phyloP scores from a whole-genome alignment of 179 eudicot genomes.

The Amaranthus tricolor region DNA sequence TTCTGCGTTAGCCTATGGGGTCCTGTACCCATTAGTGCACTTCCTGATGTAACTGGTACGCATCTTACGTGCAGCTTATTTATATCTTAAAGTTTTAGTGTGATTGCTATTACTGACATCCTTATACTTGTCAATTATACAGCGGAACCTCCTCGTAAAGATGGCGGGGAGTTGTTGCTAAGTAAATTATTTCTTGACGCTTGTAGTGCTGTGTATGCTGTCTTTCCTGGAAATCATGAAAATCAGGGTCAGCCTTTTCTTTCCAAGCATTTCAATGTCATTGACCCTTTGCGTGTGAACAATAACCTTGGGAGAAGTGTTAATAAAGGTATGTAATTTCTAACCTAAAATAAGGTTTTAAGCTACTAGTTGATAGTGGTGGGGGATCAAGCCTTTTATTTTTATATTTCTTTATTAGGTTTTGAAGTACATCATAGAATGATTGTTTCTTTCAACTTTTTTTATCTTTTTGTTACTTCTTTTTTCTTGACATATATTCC shows the following conservation, averaged over 20 bases:
- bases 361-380: background rate
- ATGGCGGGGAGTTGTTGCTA: slow-evolving; percentile 63
- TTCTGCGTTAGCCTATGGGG: slow-evolving; percentile 95
- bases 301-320: slow-evolving; percentile 98
- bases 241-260: slow-evolving; percentile 77
- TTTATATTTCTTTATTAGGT: background rate
- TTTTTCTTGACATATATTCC: background rate
- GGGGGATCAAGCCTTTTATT: background rate
- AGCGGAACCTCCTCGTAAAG: slow-evolving; percentile 92
- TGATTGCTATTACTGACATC: slow-evolving; percentile 8
- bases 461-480: background rate
- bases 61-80: background rate
- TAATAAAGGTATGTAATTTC: slow-evolving; percentile 63
- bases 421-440: background rate
- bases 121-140: slow-evolving; percentile 25
- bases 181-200: slow-evolving; percentile 75
- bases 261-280: slow-evolving; percentile 83
- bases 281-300: slow-evolving; percentile 88
- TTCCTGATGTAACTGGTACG: slow-evolving; percentile 75
- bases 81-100: background rate
- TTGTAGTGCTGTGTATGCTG: slow-evolving; percentile 80
- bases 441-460: background rate
- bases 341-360: background rate
- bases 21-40: slow-evolving; percentile 75
- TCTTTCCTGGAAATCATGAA: slow-evolving; percentile 67